Evolutionary conservation across 1,284 basidiomycete genomes (phyloP).

Genomic region (Malassezia brasiliensis): DNA sequence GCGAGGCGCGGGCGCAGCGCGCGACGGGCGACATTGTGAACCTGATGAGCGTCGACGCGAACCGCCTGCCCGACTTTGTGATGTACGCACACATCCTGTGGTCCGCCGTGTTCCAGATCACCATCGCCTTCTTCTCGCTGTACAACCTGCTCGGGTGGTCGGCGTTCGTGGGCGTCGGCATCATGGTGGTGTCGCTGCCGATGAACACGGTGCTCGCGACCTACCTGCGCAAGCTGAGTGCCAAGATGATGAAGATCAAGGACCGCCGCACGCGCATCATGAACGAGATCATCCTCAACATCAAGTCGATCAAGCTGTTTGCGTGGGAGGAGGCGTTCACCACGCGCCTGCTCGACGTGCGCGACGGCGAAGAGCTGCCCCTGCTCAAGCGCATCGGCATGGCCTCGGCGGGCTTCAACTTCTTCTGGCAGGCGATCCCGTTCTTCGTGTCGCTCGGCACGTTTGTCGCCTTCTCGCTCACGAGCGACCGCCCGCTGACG

Average conservation of each 20-base stretch:
- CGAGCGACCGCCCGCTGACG: constrained; percentile 65
- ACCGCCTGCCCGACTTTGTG: constrained; percentile 74
- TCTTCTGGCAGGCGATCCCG: constrained; percentile 43
- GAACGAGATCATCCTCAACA: constrained; percentile 58
- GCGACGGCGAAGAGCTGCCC: constrained; percentile 74
- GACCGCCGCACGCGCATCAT: constrained; percentile 53
- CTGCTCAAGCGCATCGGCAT: constrained; percentile 53
- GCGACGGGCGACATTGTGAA: constrained; percentile 91
- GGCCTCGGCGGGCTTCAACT: constrained; percentile 41
- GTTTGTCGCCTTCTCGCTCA: constrained; percentile 68
- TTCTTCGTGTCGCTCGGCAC: constrained; percentile 63
- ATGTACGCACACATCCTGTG: constrained; percentile 60
- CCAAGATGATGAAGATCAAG: constrained; percentile 82
- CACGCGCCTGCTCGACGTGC: constrained; percentile 61
- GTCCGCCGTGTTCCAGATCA: constrained; percentile 57
- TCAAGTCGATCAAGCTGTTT: constrained; percentile 60
- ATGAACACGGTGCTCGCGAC: constrained; percentile 25
- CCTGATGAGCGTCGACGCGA: constrained; percentile 72
- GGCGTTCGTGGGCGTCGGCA: constrained; percentile 78
- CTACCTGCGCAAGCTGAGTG: constrained; percentile 67
- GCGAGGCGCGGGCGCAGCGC: constrained; percentile 63
- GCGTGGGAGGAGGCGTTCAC: constrained; percentile 75
- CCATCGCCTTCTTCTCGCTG: constrained; percentile 76
- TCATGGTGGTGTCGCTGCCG: constrained; percentile 57
- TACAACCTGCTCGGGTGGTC: constrained; percentile 83